Conservation (phyloP, 108 stramenopile genomes). For the Cyclotella baltica region DNA sequence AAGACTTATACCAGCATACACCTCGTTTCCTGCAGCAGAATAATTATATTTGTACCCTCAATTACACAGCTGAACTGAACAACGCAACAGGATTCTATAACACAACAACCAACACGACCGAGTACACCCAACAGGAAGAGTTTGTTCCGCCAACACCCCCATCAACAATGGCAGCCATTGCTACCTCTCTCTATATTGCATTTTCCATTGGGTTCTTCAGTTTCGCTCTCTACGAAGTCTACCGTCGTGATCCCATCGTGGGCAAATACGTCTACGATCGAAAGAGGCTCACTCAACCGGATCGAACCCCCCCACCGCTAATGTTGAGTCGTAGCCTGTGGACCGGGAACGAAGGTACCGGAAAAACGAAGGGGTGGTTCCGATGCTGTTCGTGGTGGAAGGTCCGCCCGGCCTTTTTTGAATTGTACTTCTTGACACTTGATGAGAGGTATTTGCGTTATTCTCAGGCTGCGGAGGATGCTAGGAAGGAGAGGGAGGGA, state of each 20-base stretch:
- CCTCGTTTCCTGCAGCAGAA: not conserved
- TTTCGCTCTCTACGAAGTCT: conserved; percentile 29
- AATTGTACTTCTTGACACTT: conserved; percentile 30
- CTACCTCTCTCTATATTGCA: conserved; percentile 19
- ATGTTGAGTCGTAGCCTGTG: conserved; percentile 56
- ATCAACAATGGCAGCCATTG: conserved; percentile 30
- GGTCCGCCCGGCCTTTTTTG: conserved; percentile 27
- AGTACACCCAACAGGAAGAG: not conserved
- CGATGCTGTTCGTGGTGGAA: not conserved
- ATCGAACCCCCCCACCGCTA: conserved; percentile 47
- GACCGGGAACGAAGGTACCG: conserved; percentile 13
- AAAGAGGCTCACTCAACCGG: conserved; percentile 41
- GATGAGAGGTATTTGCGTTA: conserved; percentile 30
- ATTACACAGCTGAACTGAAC: not conserved
- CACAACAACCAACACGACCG: not conserved
- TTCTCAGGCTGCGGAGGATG: conserved; percentile 35
- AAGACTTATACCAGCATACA: not conserved
- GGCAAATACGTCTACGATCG: conserved; percentile 56
- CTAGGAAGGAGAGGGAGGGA: conserved; percentile 25
- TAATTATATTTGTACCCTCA: not conserved
- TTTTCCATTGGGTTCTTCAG: conserved; percentile 12
- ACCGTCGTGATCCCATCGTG: conserved; percentile 47
- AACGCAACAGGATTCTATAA: too few relatives aligned
- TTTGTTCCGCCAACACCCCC: not conserved
- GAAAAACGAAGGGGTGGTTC: conserved; percentile 1